Conservation (phyloP, 208 protist species). For the Wallacemonas sp. region DNA sequence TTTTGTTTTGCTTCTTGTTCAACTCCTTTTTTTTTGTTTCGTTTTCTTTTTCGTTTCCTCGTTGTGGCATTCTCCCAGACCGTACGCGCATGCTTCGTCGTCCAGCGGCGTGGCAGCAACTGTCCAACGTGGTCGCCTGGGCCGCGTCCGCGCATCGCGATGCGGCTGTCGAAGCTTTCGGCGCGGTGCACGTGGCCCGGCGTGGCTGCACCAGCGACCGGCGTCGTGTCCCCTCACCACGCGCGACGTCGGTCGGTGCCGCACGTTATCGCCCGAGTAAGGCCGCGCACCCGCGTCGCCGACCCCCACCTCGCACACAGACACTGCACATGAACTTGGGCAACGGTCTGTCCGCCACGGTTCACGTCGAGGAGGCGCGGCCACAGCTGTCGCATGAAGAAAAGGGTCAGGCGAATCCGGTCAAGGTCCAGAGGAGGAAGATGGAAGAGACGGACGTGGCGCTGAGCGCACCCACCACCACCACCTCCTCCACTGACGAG, state of each 20-base stretch:
- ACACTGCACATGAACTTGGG: background rate
- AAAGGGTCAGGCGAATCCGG: too few species aligned
- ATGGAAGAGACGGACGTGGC: too few species aligned
- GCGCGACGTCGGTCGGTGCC: background rate
- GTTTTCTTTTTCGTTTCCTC: conserved; percentile 3
- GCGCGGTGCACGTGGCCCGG: too few species aligned
- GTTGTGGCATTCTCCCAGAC: background rate
- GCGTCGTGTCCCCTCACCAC: too few species aligned
- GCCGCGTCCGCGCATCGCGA: background rate
- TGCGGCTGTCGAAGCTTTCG: too few species aligned
- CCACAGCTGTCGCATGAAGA: background rate
- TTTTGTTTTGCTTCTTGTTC: conserved; percentile 10
- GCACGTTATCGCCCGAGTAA: too few species aligned
- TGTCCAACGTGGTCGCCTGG: background rate
- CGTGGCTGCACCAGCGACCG: too few species aligned
- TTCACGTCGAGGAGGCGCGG: background rate
- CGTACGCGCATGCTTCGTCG: background rate
- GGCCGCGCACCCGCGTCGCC: background rate
- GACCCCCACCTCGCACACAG: background rate
- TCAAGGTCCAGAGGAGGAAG: too few species aligned
- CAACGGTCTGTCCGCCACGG: conserved; percentile 7
- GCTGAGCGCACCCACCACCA: too few species aligned
- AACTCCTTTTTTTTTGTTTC: background rate
- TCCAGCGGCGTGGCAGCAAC: background rate
- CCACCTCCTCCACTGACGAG: too few species aligned